Evolutionary conservation across 176 grass and related monocot species (phyloP), one percentile per base, ranked within the genome.

Genomic region (Musa troglodytarum): DNA sequence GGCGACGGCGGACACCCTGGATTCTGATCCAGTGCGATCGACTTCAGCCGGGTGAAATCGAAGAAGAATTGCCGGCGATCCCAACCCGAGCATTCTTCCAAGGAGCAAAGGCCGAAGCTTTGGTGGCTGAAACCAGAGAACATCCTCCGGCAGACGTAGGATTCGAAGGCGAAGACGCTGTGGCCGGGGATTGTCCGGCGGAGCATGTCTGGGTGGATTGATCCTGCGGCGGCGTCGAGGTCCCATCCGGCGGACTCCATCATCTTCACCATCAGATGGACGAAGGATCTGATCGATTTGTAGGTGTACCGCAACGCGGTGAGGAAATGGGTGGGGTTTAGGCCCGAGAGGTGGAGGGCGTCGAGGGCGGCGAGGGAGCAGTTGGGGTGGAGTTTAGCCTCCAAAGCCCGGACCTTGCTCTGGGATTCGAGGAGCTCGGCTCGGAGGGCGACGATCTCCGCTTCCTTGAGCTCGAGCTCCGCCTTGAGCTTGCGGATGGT

Each of bases 241-340:
- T 99, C 88, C 96, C 96, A 99, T 0, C 88, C 82, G 1, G 86
- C 88, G 11, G 82, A 77, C 64, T 92, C 91, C 96, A 99, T 95
- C 83, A 88, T 84, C 43, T 54, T 82, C 29, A 85, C 65, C 88
- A 95, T 88, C 3, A 84, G 83, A 73, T 77, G 86, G 63, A 86
- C 82, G 76, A 99, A 99, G 17, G 96, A 92, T 0, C 96, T 82
- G 77, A 99, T 85, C 57, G 96, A 99, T 75, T 89, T 94, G 2
- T 87, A 86, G 11, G 91, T 34, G 84, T 77, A 81, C 3, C 88
- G 88, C 50, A 99, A 83, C 3, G 88, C 86, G 16, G 88, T 77
- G 72, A 99, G 88, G 83, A 95, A 95, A 81, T 99, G 91, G 77
- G 88, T 99, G 49, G 91, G 79, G 79, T 99, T 95, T 65, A 99